phyloP scores from a whole-genome alignment of 2,329 filamentous ascomycete species.

The Cladosporium sphaerospermum region DNA sequence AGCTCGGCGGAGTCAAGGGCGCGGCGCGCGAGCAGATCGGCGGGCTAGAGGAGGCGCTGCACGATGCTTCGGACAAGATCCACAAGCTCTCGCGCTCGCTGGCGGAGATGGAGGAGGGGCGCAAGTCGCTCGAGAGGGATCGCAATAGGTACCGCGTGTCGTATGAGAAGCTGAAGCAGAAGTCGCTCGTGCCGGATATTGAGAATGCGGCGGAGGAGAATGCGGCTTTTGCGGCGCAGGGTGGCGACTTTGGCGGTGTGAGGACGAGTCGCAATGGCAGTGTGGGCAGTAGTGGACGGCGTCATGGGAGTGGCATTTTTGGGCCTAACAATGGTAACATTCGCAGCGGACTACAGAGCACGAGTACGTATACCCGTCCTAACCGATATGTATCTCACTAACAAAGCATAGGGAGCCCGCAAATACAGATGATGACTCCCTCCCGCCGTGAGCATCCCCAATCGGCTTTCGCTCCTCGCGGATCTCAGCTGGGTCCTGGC shows the following conservation, averaged over 20 bases:
- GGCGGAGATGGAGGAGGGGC: conserved; percentile 1
- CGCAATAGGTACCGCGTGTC: conserved; percentile 1
- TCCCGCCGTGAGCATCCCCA: neutral
- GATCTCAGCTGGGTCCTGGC: neutral
- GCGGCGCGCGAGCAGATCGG: neutral
- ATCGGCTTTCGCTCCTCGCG: neutral
- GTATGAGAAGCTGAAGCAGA: conserved; percentile 52
- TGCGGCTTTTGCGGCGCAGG: conserved; percentile 41
- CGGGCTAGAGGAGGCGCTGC: conserved; percentile 4
- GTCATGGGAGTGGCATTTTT: neutral
- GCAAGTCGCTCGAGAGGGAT: conserved; percentile 7
- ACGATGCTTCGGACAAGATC: conserved; percentile 1
- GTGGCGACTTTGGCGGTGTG: conserved; percentile 7
- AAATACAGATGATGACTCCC: neutral
- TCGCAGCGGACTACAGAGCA: conserved; percentile 13
- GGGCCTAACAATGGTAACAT: conserved; percentile 12
- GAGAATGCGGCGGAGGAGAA: conserved; percentile 50
- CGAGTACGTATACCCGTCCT: conserved; percentile 14
- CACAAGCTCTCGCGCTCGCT: conserved; percentile 1
- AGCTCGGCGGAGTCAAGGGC: conserved; percentile 43
- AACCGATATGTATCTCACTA: neutral
- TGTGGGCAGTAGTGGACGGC: conserved; percentile 18
- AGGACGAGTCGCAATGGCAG: conserved; percentile 14
- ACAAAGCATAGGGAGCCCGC: neutral
- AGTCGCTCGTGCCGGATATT: conserved; percentile 49